Base-by-base conservation (phyloP, 441 rosid species). In the Jatropha podagrica region DNA sequence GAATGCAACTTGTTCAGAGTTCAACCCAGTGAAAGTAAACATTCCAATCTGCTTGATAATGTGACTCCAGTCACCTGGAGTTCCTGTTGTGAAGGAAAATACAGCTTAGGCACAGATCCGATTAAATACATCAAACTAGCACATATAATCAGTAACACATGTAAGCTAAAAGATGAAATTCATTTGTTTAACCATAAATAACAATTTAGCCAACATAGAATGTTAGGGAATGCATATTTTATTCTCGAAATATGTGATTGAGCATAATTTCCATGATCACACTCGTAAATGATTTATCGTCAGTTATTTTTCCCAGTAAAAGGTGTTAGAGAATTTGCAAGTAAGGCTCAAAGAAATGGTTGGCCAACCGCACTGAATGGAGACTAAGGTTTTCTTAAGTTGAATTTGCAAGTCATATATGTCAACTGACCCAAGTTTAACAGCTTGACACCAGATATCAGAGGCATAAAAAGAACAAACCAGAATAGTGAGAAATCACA, bases 21-120 rank as follows among this genome's bases (percentile, higher is more conserved):
- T 93, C 83, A 92, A 74, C 40, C 99, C 99, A 12, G 98, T 91
- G 89, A 95, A 95, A 23, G 95, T 95, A 66, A 92, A 93, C 99
- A 95, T 95, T 68, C 99, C 99, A 15, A 92, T 92, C 86, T 93
- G 99, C 77, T 90, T 91, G 69, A 90, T 84, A 64, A 95, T 93
- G 86, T 93, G 97, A 86, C 90, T 93, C 98, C 99, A 95, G 79
- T 93, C 94, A 77, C 98, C 98, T 18, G 99, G 97, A 18, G 98
- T 95, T 52, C 95, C 99, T 95, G 84, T 58, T 75, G 72, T 59
- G 37, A 54, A 55, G 15, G n/a, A n/a, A 15, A 68, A 68, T 20
- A 48, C 9, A 13, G 14, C 51, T 27, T 51, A 46, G 3, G 56
- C 56, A 10, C 13, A 67, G 70, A 67, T 44, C 70, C 46, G 10